These are phyloP conservation scores for Aureobasidium sp. DNA, from an alignment of 2,329 filamentous ascomycete species.

Conservation along the genomic window DNA sequence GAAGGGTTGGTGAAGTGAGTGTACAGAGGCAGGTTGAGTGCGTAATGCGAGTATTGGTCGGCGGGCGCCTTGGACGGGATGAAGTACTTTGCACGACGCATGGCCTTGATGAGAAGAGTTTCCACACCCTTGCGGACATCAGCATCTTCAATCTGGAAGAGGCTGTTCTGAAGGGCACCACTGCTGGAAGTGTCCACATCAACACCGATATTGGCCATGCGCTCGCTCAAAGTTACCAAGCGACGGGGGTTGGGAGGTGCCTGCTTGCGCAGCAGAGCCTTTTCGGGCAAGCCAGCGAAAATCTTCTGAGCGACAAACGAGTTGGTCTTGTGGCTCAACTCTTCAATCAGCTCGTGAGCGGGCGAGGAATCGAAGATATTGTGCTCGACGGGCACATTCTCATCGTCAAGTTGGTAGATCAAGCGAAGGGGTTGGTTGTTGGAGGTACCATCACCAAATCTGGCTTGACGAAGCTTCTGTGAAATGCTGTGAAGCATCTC, in stretches of 20 bases:
- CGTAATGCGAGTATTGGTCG: slow-evolving; percentile 79
- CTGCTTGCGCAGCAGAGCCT: slow-evolving; percentile 86
- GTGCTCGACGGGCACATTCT: slow-evolving; percentile 93
- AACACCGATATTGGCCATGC: slow-evolving; percentile 86
- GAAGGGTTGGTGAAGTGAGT: slow-evolving; percentile 97
- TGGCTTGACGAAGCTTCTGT: slow-evolving; percentile 82
- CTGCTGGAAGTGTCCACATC: slow-evolving; percentile 86
- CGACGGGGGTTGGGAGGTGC: slow-evolving; percentile 78
- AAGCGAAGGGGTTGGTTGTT: slow-evolving; percentile 81
- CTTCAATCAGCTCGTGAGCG: slow-evolving; percentile 89
- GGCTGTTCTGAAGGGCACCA: slow-evolving; percentile 82
- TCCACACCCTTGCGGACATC: slow-evolving; percentile 97
- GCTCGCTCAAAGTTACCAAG: slow-evolving; percentile 81
- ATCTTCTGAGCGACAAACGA: slow-evolving; percentile 81
- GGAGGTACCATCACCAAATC: slow-evolving; percentile 66
- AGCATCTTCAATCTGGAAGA: slow-evolving; percentile 85
- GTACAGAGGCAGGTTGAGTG: slow-evolving; percentile 86
- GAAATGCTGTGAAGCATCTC: slow-evolving; percentile 72
- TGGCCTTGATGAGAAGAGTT: slow-evolving; percentile 86
- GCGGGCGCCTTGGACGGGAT: slow-evolving; percentile 72
- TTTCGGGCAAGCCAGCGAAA: slow-evolving; percentile 71
- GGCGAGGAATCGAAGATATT: slow-evolving; percentile 91
- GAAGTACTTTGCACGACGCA: slow-evolving; percentile 94
- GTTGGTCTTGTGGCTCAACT: slow-evolving; percentile 91
- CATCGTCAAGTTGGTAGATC: slow-evolving; percentile 89